Evolutionary conservation across 129 eudicot genomes (phyloP).

Genomic region (Arctium lappa): DNA sequence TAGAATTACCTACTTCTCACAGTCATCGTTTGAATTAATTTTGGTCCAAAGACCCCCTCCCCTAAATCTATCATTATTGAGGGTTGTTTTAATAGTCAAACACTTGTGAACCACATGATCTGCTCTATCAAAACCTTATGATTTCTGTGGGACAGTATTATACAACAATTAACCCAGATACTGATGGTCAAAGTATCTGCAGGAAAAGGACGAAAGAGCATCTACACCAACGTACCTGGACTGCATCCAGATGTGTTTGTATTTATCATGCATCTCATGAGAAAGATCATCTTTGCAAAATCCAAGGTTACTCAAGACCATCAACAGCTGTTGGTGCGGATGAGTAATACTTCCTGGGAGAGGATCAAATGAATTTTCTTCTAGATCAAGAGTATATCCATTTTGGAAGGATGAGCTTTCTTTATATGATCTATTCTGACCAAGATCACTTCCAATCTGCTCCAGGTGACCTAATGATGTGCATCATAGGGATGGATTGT

Average conservation of each 20-base stretch:
- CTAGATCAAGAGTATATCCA: conserved; percentile 53
- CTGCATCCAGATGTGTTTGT: conserved; percentile 79
- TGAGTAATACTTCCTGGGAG: conserved; percentile 71
- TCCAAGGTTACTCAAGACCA: conserved; percentile 97
- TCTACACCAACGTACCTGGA: conserved; percentile 47
- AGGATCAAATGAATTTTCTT: conserved; percentile 57
- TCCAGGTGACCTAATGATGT: conserved; percentile 70
- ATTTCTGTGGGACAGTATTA: background rate
- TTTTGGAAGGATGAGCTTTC: conserved; percentile 59
- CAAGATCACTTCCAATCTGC: conserved; percentile 70
- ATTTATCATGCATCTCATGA: conserved; percentile 68
- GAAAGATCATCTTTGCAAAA: conserved; percentile 96
- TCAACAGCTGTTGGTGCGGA: conserved; percentile 78
- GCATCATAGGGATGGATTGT: conserved; percentile 9
- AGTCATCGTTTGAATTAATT: too few species aligned
- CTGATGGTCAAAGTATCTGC: background rate
- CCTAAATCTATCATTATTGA: background rate
- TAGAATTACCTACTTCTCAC: background rate
- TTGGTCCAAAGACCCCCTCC: too few species aligned
- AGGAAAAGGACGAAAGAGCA: background rate
- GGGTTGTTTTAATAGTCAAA: background rate
- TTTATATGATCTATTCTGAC: conserved; percentile 45
- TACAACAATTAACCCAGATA: background rate
- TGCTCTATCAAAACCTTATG: background rate
- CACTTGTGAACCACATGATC: background rate